These are phyloP conservation scores for Alternaria gaisen DNA, from an alignment of 2,329 filamentous ascomycete genomes.

Conservation along the genomic window DNA sequence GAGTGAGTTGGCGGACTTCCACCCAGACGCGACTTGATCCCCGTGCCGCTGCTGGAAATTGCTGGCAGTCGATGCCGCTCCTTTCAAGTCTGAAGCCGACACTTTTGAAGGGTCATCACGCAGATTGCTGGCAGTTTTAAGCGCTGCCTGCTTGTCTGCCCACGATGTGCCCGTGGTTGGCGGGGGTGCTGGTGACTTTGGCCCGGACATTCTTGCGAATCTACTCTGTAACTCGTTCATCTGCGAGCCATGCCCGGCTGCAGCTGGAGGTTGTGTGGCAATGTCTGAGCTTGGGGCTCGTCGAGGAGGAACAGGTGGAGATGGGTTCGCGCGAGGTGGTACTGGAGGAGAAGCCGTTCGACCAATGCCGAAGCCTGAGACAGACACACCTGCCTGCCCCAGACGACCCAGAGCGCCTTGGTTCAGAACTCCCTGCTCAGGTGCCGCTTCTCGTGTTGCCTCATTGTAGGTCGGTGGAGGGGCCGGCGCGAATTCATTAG, in stretches of 20 bases:
- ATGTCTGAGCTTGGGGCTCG: constrained; percentile 32
- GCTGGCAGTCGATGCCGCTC: constrained; percentile 68
- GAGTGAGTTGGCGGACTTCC: constrained; percentile 64
- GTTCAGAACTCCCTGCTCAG: constrained; percentile 58
- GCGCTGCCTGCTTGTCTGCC: constrained; percentile 68
- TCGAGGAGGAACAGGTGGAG: constrained; percentile 41
- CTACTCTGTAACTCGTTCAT: constrained; percentile 74
- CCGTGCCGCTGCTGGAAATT: constrained; percentile 76
- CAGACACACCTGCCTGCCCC: constrained; percentile 76
- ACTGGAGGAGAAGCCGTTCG: constrained; percentile 48
- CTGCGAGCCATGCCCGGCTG: constrained; percentile 52
- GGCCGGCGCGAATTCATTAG: constrained; percentile 55
- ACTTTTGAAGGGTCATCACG: constrained; percentile 70
- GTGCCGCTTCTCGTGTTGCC: constrained; percentile 35
- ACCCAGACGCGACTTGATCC: constrained; percentile 70
- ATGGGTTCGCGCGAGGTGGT: constrained; percentile 47
- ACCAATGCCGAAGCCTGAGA: constrained; percentile 80
- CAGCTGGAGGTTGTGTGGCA: constrained; percentile 23
- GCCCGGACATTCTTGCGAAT: constrained; percentile 60
- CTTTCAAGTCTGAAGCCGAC: constrained; percentile 65
- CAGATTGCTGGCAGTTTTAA: constrained; percentile 68
- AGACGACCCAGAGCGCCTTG: constrained; percentile 72
- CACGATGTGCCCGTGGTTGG: constrained; percentile 66
- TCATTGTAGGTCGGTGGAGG: constrained; percentile 62
- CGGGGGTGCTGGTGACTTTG: constrained; percentile 38